Percentiles rank a stretch among this genome's conserved stretches.
These are phyloP conservation scores for Vitis rotundifolia DNA, from an alignment of 164 flowering plant genomes.

Conservation along the genomic window DNA sequence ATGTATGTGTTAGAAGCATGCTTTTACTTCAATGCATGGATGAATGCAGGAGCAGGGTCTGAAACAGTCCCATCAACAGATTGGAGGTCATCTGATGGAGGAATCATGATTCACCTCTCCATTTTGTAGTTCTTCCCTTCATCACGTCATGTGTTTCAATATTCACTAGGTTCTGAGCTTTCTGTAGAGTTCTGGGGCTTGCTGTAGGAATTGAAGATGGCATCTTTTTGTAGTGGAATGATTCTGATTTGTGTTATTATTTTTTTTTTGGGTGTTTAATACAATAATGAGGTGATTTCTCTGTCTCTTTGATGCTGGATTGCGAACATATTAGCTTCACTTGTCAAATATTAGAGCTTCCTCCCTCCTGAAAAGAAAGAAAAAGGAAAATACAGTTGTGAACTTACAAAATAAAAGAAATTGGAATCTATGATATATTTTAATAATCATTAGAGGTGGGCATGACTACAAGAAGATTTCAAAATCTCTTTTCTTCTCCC, in stretches of 20 bases:
- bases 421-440: too few species aligned
- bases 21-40: not conserved
- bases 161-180: slow-evolving; percentile 15
- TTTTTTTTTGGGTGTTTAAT: not conserved
- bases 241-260: not conserved
- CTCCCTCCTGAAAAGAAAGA: too few species aligned
- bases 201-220: not conserved
- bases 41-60: slow-evolving; percentile 33
- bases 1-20: too few species aligned
- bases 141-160: slow-evolving; percentile 19
- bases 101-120: slow-evolving; percentile 13
- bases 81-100: slow-evolving; percentile 26
- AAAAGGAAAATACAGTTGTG: too few species aligned
- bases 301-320: too few species aligned
- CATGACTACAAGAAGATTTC: too few species aligned
- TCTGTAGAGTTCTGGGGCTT: not conserved
- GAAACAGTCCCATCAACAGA: slow-evolving; percentile 26
- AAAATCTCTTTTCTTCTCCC: too few species aligned
- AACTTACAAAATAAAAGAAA: too few species aligned
- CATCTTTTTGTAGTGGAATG: not conserved
- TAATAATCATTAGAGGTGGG: too few species aligned
- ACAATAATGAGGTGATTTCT: too few species aligned
- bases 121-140: slow-evolving; percentile 22
- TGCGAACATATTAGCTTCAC: too few species aligned
- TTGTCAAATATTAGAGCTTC: too few species aligned